These are phyloP conservation scores for Pontederia paniculata DNA, from an alignment of 176 grass and related monocot species.

Conservation along the genomic window DNA sequence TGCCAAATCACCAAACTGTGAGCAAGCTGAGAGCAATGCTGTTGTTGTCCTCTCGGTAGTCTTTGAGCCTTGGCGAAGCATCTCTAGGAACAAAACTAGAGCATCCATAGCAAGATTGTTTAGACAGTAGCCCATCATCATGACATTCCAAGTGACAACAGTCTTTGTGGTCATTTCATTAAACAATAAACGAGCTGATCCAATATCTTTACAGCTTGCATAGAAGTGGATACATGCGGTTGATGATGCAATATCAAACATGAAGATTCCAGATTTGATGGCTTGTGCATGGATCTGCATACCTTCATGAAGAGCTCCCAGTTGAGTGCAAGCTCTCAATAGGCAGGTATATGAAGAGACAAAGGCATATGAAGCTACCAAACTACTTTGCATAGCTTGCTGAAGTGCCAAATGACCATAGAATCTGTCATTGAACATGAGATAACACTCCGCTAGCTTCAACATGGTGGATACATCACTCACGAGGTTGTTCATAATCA, in stretches of 20 bases:
- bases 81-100: slow-evolving; percentile 6
- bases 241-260: not conserved
- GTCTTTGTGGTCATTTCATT: slow-evolving; percentile 9
- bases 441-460: too few species aligned
- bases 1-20: not conserved
- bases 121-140: slow-evolving; percentile 7
- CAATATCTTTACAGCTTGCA: not conserved
- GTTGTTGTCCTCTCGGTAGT: not conserved
- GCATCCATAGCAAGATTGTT: not conserved
- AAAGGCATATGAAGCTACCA: too few species aligned
- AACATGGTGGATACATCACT: too few species aligned
- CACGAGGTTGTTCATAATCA: too few species aligned
- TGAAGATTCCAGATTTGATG: not conserved
- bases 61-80: not conserved
- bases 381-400: too few species aligned
- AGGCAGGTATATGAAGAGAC: not conserved
- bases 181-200: slow-evolving; percentile 2
- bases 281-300: slow-evolving; percentile 4
- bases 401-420: too few species aligned
- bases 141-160: slow-evolving; percentile 9
- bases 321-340: not conserved
- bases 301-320: slow-evolving; percentile 8
- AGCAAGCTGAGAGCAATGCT: slow-evolving; percentile 6
- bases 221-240: slow-evolving; percentile 7
- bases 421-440: too few species aligned